Evolutionary conservation across 164 flowering plant genomes (phyloP), one percentile per base, ranked within the genome.

Genomic region (Sextonia rubra): DNA sequence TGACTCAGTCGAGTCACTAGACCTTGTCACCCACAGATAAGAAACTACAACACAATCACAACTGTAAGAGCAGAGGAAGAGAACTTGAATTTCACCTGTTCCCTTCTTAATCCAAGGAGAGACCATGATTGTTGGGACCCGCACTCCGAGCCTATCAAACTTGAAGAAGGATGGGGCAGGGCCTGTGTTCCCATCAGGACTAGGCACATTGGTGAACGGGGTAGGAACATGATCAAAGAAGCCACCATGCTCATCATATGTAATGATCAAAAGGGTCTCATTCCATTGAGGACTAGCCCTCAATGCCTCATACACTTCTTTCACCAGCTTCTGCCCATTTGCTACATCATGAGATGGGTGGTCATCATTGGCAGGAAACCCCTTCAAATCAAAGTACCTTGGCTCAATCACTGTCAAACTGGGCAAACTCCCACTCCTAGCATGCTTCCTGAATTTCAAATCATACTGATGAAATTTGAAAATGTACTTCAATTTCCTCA

Each of bases 101-200:
- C 97, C 95, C 83, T 87, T 90, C 85, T 89, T 87, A 81, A 92
- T 92, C 99, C 99, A 94, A 77, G 99, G 99, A 55, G 99, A 94
- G 69, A 90, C 91, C 97, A 94, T 91, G 66, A 92, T 89, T 1
- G 95, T 91, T 0, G 97, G 99, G 27, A 94, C 96, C 3, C 98
- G 94, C 80, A 92, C 98, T 3, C 98, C 98, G 32, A 94, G 85
- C 67, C 97, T 70, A 80, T 92, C 95, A 67, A 92, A 94, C 84
- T 87, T 90, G 77, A 94, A 94, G 86, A 87, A 91, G 77, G 11
- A 77, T 15, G 98, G 98, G 15, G 94, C 83, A 71, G 95, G 93
- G 5, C 98, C 95, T 0, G 84, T 86, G 65, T 84, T 91, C 2
- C 95, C 99, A 84, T 94, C 99, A 0, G 99, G 99, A 71, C 62